Percentiles rank a stretch among this genome's conserved stretches.
Conservation (phyloP, 1,284 basidiomycete genomes). For the Sporisorium sorghi region DNA sequence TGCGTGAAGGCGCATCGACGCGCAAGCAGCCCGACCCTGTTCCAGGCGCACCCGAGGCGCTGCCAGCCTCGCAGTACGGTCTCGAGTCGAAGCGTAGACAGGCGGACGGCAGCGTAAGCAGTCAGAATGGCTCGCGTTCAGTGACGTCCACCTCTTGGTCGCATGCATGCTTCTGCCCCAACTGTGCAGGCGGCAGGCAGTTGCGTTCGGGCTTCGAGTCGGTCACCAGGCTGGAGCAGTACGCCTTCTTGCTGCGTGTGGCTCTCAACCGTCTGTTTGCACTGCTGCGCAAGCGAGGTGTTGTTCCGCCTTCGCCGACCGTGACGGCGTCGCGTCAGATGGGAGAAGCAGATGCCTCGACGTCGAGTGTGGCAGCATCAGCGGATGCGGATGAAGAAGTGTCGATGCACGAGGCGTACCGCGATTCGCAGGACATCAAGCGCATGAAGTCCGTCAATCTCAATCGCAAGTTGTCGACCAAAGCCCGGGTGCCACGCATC, state of each 20-base stretch:
- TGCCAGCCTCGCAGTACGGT: slow-evolving; percentile 56
- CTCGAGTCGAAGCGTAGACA: slow-evolving; percentile 52
- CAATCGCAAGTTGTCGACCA: slow-evolving; percentile 92
- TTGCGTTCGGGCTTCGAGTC: slow-evolving; percentile 79
- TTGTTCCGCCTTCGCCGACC: slow-evolving; percentile 80
- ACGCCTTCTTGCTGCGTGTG: slow-evolving; percentile 95
- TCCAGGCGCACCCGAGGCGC: slow-evolving; percentile 36
- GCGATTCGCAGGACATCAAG: slow-evolving; percentile 89
- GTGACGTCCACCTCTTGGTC: slow-evolving; percentile 19
- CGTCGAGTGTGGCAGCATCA: slow-evolving; percentile 4
- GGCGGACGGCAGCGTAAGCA: slow-evolving; percentile 12
- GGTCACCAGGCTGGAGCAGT: slow-evolving; percentile 95
- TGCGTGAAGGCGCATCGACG: slow-evolving; percentile 38
- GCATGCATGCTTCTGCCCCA: slow-evolving; percentile 75
- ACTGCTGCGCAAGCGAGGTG: slow-evolving; percentile 88
- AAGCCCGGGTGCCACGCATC: slow-evolving; percentile 88
- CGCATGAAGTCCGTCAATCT: slow-evolving; percentile 86
- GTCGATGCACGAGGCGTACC: slow-evolving; percentile 74
- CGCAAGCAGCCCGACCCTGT: slow-evolving; percentile 39
- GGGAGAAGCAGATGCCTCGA: slow-evolving; percentile 19
- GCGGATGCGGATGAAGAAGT: slow-evolving; percentile 38
- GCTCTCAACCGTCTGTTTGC: slow-evolving; percentile 91
- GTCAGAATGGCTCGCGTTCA: slow-evolving; percentile 19
- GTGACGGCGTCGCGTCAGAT: slow-evolving; percentile 25
- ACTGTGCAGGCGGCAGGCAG: slow-evolving; percentile 74